Evolutionary conservation across 805 yeast species (phyloP), one percentile per base, ranked within the genome.

Genomic region (Jamesozyma hellenica): DNA sequence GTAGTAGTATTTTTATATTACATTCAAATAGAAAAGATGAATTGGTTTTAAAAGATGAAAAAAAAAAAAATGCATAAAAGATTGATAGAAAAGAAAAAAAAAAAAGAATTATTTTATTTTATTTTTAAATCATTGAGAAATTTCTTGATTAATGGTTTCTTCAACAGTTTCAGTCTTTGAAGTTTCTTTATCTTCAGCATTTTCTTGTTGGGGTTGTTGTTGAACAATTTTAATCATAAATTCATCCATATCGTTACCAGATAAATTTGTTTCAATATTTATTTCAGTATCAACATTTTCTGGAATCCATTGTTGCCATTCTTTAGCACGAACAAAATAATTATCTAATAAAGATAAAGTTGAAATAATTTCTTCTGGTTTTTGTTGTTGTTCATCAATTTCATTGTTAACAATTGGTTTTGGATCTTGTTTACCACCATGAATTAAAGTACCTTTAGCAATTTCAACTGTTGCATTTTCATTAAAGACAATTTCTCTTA

Each of bases 401-500:
- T 34, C 43, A 19, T 31, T 33, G 29, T 37, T 15, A n/a, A 28
- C 21, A 7, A 21, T 23, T 19, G 16, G 40, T 14, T 28, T 41
- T 26, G 45, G 33, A 14, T 38, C 41, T 27, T 38, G 37, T 34
- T 34, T 25, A 25, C 41, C 41, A 34, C 41, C 41, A 15, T 17
- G 21, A 6, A 28, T 29, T 40, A 42, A 32, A 5, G 43, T 34
- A 46, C 60, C 60, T 18, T 21, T 25, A 1, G 53, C 57, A 30
- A 56, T 45, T 28, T 56, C 58, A 16, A 56, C 56, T 10, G 56
- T 52, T 25, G 63, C 53, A 25, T 43, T 39, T 38, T 51, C 55
- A 41, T 57, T 55, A 21, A 47, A 47, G 10, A 55, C 58, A 34
- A 60, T 51, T 40, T 59, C 62, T 44, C 61, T 53, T 30, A 59